Base-by-base conservation (phyloP, 2,329 filamentous ascomycete species). In the Magnaporthiopsis rhizophila region DNA sequence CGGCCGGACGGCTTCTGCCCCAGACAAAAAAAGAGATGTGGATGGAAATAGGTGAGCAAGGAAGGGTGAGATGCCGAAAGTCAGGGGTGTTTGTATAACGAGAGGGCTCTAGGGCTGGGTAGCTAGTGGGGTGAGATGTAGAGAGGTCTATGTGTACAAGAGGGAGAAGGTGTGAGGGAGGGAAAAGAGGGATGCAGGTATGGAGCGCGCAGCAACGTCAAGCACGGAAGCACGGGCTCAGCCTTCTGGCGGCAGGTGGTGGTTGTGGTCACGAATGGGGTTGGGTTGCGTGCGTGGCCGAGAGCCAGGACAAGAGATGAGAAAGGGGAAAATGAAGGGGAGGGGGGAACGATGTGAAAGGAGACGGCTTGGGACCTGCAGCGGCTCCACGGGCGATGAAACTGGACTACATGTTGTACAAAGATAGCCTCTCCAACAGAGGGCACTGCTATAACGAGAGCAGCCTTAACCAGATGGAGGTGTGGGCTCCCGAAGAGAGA, bases 1-100 rank as follows among this genome's bases (percentile, higher is more conserved):
- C 69, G 76, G 74, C 75, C 72, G 73, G 74, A 50, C 53, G 61
- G 30, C 45, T 30, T 68, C 65, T 59, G 70, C 67, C 68, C 69
- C 67, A 70, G 70, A 72, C 69, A 72, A 73, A 68, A 64, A 71
- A 70, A 69, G 67, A 69, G 63, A 60, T 38, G 68, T 68, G 66
- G 71, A 71, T 60, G 50, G 30, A 62, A 56, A 56, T 58, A 62
- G 53, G 45, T 28, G 34, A 56, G 61, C 38, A 13, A 58, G 9
- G 24, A 28, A 62, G 30, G 38, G 50, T 62, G 61, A 56, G 38
- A 56, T 45, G 61, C n/a, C 45, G 61, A 30, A 53, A 34, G 38
- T n/a, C 36, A 56, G 45, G 64, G 63, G 64, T 65, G 64, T 60
- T n/a, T 8, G 62, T 62, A 30, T 58, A 67, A 63, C 50, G 45